A percentile compares a stretch with the other conserved stretches of the same genome.
Conservation (phyloP, 768 basidiomycete genomes). For the Tricholoma sp. region DNA sequence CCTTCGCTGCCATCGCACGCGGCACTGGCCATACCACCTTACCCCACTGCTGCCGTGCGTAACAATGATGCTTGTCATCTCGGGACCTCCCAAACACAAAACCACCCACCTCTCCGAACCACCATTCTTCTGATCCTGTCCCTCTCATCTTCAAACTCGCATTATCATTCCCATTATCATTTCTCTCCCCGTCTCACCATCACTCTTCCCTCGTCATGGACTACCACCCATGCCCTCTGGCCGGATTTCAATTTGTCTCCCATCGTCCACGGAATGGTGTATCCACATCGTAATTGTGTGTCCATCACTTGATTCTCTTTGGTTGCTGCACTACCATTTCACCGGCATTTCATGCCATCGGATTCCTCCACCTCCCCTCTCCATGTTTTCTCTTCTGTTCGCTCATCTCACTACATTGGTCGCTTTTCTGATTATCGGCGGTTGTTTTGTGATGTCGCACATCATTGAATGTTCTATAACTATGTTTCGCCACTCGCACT, state of each 20-base stretch:
- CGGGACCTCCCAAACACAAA: no score
- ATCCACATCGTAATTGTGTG: neutral
- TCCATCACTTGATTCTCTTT: no score
- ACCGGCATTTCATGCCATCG: neutral
- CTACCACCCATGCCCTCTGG: neutral
- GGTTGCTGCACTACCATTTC: no score
- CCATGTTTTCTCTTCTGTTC: neutral
- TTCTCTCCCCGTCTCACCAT: neutral
- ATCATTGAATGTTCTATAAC: neutral
- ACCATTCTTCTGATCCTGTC: neutral
- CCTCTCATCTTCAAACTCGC: neutral
- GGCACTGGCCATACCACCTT: no score
- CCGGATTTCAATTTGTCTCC: neutral
- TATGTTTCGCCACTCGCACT: neutral
- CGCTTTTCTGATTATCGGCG: neutral
- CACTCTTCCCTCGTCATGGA: neutral
- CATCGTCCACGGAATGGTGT: neutral
- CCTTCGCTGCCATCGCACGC: no score
- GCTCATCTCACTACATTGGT: neutral
- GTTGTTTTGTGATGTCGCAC: neutral
- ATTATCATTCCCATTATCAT: neutral
- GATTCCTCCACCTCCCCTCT: neutral
- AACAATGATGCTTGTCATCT: no score
- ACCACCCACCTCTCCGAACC: neutral
- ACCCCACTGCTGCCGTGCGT: no score